phyloP scores from a whole-genome alignment of 257 asterid species.

The Nicotiana sylvestris region DNA sequence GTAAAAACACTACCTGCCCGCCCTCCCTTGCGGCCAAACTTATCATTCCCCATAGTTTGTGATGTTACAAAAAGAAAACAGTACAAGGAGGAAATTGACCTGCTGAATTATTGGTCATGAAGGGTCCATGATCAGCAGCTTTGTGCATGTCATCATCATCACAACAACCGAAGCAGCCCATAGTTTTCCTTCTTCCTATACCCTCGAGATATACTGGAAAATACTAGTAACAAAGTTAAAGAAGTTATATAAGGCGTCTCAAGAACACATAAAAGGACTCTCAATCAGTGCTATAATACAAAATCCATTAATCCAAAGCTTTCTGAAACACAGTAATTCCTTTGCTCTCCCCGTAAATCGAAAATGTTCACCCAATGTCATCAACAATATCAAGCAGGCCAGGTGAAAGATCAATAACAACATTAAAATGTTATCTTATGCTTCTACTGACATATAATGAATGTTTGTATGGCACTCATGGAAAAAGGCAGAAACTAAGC shows the following conservation, averaged over 20 bases:
- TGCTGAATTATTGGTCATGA: constrained; percentile 43
- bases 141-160: constrained; percentile 57
- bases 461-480: not conserved
- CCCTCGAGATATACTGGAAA: not conserved
- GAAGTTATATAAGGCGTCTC: not conserved
- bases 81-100: constrained; percentile 31
- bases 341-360: not conserved
- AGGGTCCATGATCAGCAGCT: constrained; percentile 54
- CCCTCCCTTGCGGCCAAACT: not conserved
- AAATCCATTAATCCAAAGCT: not conserved
- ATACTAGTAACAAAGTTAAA: not conserved
- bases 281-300: not conserved
- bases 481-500: not conserved
- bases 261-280: not conserved
- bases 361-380: not conserved
- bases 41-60: not conserved
- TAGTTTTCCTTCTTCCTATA: constrained; percentile 14
- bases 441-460: not conserved
- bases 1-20: not conserved
- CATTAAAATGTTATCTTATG: not conserved
- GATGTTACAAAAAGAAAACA: not conserved
- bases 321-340: not conserved
- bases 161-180: constrained; percentile 73
- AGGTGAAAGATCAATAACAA: not conserved
- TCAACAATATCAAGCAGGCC: not conserved